These are phyloP conservation scores for Funneliformis caledonium DNA, from an alignment of 371 early-diverging fungal species.

Conservation along the genomic window DNA sequence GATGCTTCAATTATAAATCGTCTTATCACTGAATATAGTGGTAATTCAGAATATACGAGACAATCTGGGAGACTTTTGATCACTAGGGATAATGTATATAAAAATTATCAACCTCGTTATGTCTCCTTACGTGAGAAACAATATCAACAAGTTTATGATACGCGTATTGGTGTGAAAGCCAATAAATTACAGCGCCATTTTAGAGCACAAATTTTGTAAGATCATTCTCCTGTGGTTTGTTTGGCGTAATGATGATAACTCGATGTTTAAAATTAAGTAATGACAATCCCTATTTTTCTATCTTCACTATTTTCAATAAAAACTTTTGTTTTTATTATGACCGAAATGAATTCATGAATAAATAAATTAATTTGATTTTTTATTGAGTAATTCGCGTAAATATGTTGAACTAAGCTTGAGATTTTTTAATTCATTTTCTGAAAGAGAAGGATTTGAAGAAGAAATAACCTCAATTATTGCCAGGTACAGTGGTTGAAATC, in stretches of 20 bases:
- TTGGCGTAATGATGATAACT: background rate
- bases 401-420: conserved; percentile 37
- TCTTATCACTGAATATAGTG: conserved; percentile 59
- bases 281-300: too few relatives aligned
- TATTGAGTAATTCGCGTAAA: conserved; percentile 10
- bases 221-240: background rate
- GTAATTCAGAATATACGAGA: conserved; percentile 46
- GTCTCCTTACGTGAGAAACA: conserved; percentile 61
- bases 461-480: conserved; percentile 35
- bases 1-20: conserved; percentile 66
- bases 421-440: conserved; percentile 25
- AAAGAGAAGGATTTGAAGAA: conserved; percentile 23
- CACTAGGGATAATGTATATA: conserved; percentile 40
- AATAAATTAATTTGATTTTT: background rate
- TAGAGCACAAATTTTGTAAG: conserved; percentile 77
- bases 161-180: conserved; percentile 77
- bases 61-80: conserved; percentile 44
- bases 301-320: too few relatives aligned
- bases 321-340: too few relatives aligned
- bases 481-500: background rate
- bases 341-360: background rate
- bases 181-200: conserved; percentile 88
- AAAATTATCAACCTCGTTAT: conserved; percentile 51
- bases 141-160: conserved; percentile 66
- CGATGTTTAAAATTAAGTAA: too few relatives aligned